Base-by-base conservation (phyloP, 805 yeast species). In the Schwanniomyces pseudopolymorphus region DNA sequence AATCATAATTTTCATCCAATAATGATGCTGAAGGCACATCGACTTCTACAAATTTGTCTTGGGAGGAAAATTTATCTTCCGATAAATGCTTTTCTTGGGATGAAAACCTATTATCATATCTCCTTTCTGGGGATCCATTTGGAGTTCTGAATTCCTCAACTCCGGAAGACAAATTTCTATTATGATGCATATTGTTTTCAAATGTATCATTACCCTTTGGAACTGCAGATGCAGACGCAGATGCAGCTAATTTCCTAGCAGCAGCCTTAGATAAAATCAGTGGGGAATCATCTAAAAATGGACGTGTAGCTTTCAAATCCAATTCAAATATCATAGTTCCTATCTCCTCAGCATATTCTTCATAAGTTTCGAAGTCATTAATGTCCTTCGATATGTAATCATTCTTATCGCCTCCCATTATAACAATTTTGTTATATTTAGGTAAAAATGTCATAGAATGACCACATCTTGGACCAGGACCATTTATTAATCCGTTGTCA, bases 321-420 rank as follows among this genome's bases (percentile, higher is more conserved):
- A 88, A 74, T 28, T 82, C 80, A 56, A 78, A 86, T 16, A 87
- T 73, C 67, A 78, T 75, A 33, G 83, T 82, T 42, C 85, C 88
- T 22, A 58, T 47, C 39, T 64, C 69, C 25, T 59, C 75, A 44
- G 80, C 80, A 51, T 71, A 80, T 8, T 66, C 69, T 45, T 72
- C 79, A 41, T 79, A 75, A 13, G 83, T 79, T 45, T 80, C 81
- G 47, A 78, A 69, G 58, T 81, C 74, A 33, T 55, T 72, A 5
- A 66, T 70, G 48, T 74, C 76, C 21, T 73, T 74, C 22, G 70
- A 60, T 39, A 84, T 83, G 57, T 79, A 83, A 59, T 87, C 92
- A 52, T 81, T 78, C 54, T 83, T 79, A 64, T 89, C 96, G 48
- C 99, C 98, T 38, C 99, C 99, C 87, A 95, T 84, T 13, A 92